Conservation (phyloP, 2,329 filamentous ascomycete genomes). For the Parascedosporium putredinis region DNA sequence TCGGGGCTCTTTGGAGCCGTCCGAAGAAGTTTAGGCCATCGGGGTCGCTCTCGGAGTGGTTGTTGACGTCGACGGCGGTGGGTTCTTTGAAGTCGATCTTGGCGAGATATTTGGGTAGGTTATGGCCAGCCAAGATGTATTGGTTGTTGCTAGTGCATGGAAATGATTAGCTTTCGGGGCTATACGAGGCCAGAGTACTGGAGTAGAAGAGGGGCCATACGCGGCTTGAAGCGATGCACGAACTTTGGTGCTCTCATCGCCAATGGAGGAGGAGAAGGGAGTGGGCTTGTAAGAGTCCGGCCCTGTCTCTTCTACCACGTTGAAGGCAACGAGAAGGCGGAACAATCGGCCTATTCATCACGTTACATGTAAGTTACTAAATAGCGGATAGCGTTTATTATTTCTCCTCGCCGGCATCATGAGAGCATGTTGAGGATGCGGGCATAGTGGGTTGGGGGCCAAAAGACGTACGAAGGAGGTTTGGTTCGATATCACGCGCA, state of each 20-base stretch:
- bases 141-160: slow-evolving; percentile 12
- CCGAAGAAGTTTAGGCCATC: slow-evolving; percentile 22
- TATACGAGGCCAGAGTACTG: no score
- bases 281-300: slow-evolving; percentile 21
- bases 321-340: slow-evolving; percentile 19
- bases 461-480: slow-evolving; percentile 16
- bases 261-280: slow-evolving; percentile 20
- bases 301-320: slow-evolving; percentile 20
- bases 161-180: background rate
- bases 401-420: no score
- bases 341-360: slow-evolving; percentile 16
- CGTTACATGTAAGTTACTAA: no score
- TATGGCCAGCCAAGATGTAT: slow-evolving; percentile 19
- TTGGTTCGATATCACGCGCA: slow-evolving; percentile 15
- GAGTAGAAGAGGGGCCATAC: slow-evolving; percentile 10
- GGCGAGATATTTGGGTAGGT: slow-evolving; percentile 22
- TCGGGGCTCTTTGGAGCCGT: slow-evolving; percentile 19
- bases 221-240: slow-evolving; percentile 20
- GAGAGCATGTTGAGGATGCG: background rate
- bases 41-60: background rate
- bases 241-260: slow-evolving; percentile 20
- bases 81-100: slow-evolving; percentile 23
- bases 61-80: slow-evolving; percentile 15
- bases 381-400: no score
- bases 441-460: background rate